Conservation (phyloP, 495 filamentous ascomycete species). For the Penicillium coprophilum region DNA sequence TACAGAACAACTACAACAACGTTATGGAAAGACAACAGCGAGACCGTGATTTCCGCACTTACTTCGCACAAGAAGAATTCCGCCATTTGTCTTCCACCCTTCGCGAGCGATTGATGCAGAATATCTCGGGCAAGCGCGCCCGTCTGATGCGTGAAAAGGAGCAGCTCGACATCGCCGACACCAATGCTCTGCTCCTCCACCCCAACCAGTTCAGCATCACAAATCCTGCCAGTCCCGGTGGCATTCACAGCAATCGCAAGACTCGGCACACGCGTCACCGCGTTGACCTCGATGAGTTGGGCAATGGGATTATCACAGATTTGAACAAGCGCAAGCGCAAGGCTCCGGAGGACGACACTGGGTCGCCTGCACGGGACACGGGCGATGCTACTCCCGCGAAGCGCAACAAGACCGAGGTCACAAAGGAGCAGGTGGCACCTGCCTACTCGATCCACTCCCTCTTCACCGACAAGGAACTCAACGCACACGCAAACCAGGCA, state of each 20-base stretch:
- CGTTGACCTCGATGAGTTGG: constrained; percentile 75
- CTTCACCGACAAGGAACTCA: constrained; percentile 91
- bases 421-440: constrained; percentile 46
- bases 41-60: constrained; percentile 53
- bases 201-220: constrained; percentile 89
- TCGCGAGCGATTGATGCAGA: constrained; percentile 79
- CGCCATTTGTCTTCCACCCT: constrained; percentile 72
- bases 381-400: constrained; percentile 51
- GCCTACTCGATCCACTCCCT: constrained; percentile 82
- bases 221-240: constrained; percentile 76
- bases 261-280: constrained; percentile 81
- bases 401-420: constrained; percentile 40
- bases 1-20: constrained; percentile 43
- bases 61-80: constrained; percentile 81
- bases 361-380: constrained; percentile 62
- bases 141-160: constrained; percentile 87
- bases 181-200: constrained; percentile 82
- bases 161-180: constrained; percentile 80
- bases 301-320: constrained; percentile 56
- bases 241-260: constrained; percentile 75
- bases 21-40: constrained; percentile 41
- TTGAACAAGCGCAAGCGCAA: constrained; percentile 79
- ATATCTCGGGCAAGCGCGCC: constrained; percentile 69
- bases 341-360: constrained; percentile 66
- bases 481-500: constrained; percentile 68